Conservation (phyloP, 2,329 filamentous ascomycete species). For the Zasmidium angulare region DNA sequence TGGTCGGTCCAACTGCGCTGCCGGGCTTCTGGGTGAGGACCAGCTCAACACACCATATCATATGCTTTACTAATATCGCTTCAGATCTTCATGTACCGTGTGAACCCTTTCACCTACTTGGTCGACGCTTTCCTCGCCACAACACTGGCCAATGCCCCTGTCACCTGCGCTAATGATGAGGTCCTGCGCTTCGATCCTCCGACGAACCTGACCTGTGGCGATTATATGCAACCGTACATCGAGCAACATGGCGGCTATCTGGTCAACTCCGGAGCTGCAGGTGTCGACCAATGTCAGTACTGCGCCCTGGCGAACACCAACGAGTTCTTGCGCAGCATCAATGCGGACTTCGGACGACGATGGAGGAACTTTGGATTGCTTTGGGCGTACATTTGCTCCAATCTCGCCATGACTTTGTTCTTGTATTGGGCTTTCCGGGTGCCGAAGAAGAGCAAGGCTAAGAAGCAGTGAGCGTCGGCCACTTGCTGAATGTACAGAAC, state of each 20-base stretch:
- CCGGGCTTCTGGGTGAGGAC: constrained; percentile 64
- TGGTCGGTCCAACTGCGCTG: constrained; percentile 60
- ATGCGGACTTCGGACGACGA: constrained; percentile 25
- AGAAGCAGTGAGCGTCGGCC: background rate
- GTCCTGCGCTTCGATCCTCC: constrained; percentile 63
- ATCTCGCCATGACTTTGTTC: background rate
- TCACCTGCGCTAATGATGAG: constrained; percentile 68
- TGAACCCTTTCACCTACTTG: constrained; percentile 78
- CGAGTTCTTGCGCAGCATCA: constrained; percentile 42
- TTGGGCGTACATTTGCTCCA: constrained; percentile 27
- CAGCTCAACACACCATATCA: background rate
- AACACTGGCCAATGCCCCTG: constrained; percentile 64
- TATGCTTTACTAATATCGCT: background rate
- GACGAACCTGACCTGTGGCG: constrained; percentile 41
- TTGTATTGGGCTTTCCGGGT: background rate
- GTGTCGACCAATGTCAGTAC: constrained; percentile 32
- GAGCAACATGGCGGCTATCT: constrained; percentile 33
- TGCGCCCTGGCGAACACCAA: constrained; percentile 42
- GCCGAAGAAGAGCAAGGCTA: background rate
- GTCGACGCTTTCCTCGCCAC: constrained; percentile 68
- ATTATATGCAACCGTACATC: constrained; percentile 36
- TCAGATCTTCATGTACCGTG: constrained; percentile 71
- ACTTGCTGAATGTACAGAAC: no score
- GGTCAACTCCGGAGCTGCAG: constrained; percentile 30
- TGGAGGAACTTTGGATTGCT: constrained; percentile 54